Conservation (phyloP, 2,329 filamentous ascomycete genomes). For the Colletotrichum paranaense region DNA sequence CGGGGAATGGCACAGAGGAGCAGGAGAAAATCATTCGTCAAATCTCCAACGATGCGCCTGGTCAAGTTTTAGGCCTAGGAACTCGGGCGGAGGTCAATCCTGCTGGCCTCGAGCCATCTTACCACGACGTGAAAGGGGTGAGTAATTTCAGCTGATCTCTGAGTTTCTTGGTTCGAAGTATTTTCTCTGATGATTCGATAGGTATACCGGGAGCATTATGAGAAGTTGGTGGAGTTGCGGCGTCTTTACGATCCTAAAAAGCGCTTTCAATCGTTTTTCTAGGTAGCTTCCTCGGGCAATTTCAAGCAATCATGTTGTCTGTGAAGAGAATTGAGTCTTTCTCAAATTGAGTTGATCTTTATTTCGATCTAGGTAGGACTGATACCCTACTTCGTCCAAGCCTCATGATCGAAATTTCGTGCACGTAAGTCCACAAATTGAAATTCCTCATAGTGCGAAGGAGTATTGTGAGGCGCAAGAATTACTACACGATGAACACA, state of each 20-base stretch:
- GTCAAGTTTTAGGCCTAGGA: neutral
- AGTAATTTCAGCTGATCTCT: neutral
- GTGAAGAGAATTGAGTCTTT: too few species aligned
- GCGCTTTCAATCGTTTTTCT: slow-evolving; percentile 20
- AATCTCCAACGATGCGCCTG: slow-evolving; percentile 8
- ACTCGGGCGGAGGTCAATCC: slow-evolving; percentile 12
- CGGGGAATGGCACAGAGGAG: slow-evolving; percentile 8
- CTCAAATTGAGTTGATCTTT: too few species aligned
- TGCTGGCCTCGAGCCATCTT: slow-evolving; percentile 14
- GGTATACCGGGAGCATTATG: slow-evolving; percentile 21
- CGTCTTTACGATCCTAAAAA: neutral
- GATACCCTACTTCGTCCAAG: too few species aligned
- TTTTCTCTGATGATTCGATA: neutral
- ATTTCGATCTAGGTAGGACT: too few species aligned
- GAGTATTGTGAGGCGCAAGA: too few species aligned
- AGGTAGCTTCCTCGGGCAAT: neutral
- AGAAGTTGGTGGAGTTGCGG: slow-evolving; percentile 6
- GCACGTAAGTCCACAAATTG: too few species aligned
- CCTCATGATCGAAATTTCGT: too few species aligned
- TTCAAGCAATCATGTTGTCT: too few species aligned
- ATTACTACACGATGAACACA: too few species aligned
- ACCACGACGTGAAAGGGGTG: slow-evolving; percentile 11
- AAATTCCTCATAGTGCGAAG: too few species aligned
- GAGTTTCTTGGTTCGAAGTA: too few species aligned
- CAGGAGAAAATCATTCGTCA: slow-evolving; percentile 9